These are phyloP conservation scores for Trichoderma cornu-damae DNA, from an alignment of 2,329 filamentous ascomycete genomes.

Conservation along the genomic window DNA sequence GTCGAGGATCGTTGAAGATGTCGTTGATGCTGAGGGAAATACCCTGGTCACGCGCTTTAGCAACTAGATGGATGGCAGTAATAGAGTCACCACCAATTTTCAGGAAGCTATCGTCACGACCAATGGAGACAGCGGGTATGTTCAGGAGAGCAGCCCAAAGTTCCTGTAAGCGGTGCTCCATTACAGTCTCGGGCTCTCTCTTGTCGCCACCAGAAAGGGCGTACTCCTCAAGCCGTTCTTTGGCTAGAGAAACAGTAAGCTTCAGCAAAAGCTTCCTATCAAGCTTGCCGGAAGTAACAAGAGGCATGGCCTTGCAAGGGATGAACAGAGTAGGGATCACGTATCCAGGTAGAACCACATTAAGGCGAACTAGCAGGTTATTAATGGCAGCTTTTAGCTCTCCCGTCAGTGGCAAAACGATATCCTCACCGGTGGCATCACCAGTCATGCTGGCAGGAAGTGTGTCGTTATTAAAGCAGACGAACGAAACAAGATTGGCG, in stretches of 20 bases:
- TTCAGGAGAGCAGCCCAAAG: slow-evolving; percentile 16
- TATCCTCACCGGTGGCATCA: background rate
- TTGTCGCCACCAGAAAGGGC: slow-evolving; percentile 1
- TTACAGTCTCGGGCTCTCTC: slow-evolving; percentile 4
- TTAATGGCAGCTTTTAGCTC: background rate
- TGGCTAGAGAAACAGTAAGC: background rate
- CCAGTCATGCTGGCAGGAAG: slow-evolving; percentile 8
- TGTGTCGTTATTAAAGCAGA: slow-evolving; percentile 12
- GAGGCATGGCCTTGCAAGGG: slow-evolving; percentile 15
- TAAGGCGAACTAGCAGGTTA: background rate
- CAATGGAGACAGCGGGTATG: slow-evolving; percentile 9
- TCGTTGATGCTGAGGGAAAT: slow-evolving; percentile 5
- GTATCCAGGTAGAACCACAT: slow-evolving; percentile 6
- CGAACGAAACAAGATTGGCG: slow-evolving; percentile 6
- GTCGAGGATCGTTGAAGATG: slow-evolving; percentile 12
- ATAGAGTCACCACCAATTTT: slow-evolving; percentile 20
- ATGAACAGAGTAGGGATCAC: slow-evolving; percentile 13
- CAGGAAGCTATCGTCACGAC: slow-evolving; percentile 19
- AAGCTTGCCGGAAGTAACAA: slow-evolving; percentile 13
- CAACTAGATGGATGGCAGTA: slow-evolving; percentile 11
- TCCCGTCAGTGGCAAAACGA: background rate
- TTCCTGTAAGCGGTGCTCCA: slow-evolving; percentile 6
- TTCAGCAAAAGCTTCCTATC: slow-evolving; percentile 9
- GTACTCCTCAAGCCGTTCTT: slow-evolving; percentile 3
- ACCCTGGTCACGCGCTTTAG: background rate